Base-by-base conservation (phyloP, 768 basidiomycete species). In the Xerocomellus intermedius region DNA sequence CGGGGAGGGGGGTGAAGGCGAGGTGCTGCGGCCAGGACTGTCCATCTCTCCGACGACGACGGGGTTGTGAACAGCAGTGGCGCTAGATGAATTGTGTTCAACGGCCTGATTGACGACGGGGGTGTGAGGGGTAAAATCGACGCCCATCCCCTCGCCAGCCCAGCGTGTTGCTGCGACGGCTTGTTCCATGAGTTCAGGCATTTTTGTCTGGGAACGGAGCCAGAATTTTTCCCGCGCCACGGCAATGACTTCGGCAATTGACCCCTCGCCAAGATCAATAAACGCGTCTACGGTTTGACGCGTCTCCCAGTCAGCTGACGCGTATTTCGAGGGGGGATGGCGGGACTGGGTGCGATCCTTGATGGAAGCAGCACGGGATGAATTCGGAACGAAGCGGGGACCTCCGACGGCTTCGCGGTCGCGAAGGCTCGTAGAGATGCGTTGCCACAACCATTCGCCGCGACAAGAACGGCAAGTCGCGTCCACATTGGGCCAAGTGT, bases 181-280 rank as follows among this genome's bases (percentile, higher is more conserved):
- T 57, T 89, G 87, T 57, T 77, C 75, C 69, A 89, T 79, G 64
- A 89, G 77, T 53, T 86, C 85, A 2, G 76, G 74, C 56, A 89
- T 76, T 57, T 84, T 84, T 0, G 89, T 91, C 64, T 82, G 68
- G 38, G 72, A 77, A 36, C 82, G 74, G 45, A 91, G 66, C 89
- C 89, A 91, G 52, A 78, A 74, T 67, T 88, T 87, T 68, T 91
- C 89, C 57, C 82, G 76, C 16, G 85, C 85, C 28, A 86, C 69
- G 30, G 66, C 65, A 33, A 89, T 66, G 21, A 90, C 83, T 43
- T 87, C 84, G 42, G 65, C 61, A 55, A 91, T 79, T 7, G 76
- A 79, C 21, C 89, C 89, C 58, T 91, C 89, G 3, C 80, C 87
- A 24, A 87, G 74, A 53, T 90, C 88, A 37, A 90, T 69, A 70